Percentiles rank a stretch among this genome's conserved stretches.
Evolutionary conservation across 2,329 filamentous ascomycete species (phyloP).

Genomic region (Penicillium digitatum): DNA sequence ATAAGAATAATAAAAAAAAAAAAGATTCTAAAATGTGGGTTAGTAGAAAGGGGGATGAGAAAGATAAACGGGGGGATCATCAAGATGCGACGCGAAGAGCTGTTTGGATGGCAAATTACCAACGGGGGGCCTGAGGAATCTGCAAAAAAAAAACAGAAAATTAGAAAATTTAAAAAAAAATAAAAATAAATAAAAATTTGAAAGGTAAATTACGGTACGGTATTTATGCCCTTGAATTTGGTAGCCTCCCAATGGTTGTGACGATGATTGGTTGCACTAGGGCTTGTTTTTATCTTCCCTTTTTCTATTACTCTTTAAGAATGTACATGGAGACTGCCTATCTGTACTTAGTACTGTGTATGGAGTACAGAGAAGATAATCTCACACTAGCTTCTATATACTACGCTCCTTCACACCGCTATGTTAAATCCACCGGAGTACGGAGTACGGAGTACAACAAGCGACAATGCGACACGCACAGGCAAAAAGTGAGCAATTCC

Average conservation of each 20-base stretch:
- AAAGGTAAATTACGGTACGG: not conserved
- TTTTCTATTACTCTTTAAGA: not conserved
- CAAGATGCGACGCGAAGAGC: conserved; percentile 21
- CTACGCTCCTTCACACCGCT: not conserved
- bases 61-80: conserved; percentile 16
- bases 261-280: conserved; percentile 24
- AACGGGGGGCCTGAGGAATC: conserved; percentile 19
- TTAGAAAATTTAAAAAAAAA: not conserved
- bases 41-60: conserved; percentile 16
- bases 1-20: conserved; percentile 18
- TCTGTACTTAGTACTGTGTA: not conserved
- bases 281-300: conserved; percentile 5
- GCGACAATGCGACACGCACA: conserved; percentile 7
- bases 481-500: conserved; percentile 1
- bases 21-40: conserved; percentile 7
- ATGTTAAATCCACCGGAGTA: not conserved
- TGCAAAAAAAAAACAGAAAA: not conserved
- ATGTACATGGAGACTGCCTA: not conserved
- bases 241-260: conserved; percentile 17
- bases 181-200: not conserved
- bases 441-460: conserved; percentile 3
- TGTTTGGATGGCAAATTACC: conserved; percentile 17
- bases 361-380: not conserved
- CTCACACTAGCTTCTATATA: not conserved
- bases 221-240: conserved; percentile 13